Base-by-base conservation (phyloP, 495 filamentous ascomycete species). In the Pyrenopolyporus hunteri region DNA sequence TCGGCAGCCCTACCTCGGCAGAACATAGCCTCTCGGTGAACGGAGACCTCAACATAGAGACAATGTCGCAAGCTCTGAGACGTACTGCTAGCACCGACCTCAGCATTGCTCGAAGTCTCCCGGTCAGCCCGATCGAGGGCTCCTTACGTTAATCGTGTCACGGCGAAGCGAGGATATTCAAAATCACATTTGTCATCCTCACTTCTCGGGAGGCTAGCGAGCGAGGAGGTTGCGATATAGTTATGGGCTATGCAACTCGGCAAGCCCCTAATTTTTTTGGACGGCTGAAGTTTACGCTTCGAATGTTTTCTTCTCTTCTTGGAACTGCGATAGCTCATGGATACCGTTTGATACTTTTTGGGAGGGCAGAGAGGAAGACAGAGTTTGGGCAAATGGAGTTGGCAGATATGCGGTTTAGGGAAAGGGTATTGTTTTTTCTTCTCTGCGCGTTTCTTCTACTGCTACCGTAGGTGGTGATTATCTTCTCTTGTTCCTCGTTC, bases 41-140 rank as follows among this genome's bases (percentile, higher is more conserved):
- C 22, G 88, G 89, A 0, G 92, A 95, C 60, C 73, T 96, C 31
- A 87, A 84, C 22, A 86, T 97, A 53, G 91, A 97, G 77, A 96
- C 92, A 6, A 94, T 97, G 92, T 81, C 85, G 43, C 91, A 96
- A 74, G 91, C 92, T 16, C 78, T 93, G 72, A 77, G 87, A 71
- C 86, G 89, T 74, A 94, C 90, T 3, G 89, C 85, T 7, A 93
- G 89, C 74, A 88, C 89, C 14, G 92, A 96, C 69, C 72, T 96
- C 63, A 83, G 83, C 56, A 81, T 80, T 26, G 73, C 80, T 35
- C 75, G 81, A 59, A 88, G 87, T 70, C 82, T 84, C 43, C 82
- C 86, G 10, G 68, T 82, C 29, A 90, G 85, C 72, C 83, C 86
- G 0, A 73, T 85, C 42, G 78, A 75, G 19, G 70, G 71, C 2